These are phyloP conservation scores for Acanthamoeba lugdunensis DNA, from an alignment of 208 protist genomes.

Conservation along the genomic window DNA sequence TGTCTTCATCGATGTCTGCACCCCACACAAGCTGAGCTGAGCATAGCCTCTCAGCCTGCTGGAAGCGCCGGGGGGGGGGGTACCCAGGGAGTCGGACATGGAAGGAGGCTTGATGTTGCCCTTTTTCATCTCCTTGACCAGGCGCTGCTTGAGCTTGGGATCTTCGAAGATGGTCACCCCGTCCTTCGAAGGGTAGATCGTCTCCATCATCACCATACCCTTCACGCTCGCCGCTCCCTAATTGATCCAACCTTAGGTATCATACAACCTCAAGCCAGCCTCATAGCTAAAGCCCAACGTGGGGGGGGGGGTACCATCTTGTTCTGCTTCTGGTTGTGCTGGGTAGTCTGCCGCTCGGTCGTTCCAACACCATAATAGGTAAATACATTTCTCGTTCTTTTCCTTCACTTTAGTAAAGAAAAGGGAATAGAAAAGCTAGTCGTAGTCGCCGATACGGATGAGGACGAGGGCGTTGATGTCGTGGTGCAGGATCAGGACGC, in stretches of 20 bases:
- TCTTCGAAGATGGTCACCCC: slow-evolving; percentile 59
- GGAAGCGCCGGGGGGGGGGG: neutral
- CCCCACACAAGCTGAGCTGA: neutral
- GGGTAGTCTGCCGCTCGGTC: neutral
- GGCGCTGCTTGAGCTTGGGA: slow-evolving; percentile 60
- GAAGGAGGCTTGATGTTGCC: slow-evolving; percentile 46
- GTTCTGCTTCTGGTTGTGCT: neutral
- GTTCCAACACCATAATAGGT: neutral
- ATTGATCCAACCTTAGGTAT: neutral
- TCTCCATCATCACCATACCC: slow-evolving; percentile 71
- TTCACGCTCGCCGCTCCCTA: slow-evolving; percentile 66
- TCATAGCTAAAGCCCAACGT: too few relatives aligned
- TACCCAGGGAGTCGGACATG: slow-evolving; percentile 5
- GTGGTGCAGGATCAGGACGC: slow-evolving; percentile 22
- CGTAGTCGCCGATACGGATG: neutral
- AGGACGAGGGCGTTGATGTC: slow-evolving; percentile 50
- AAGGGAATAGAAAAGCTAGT: neutral
- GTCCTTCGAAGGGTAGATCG: slow-evolving; percentile 49
- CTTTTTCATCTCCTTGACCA: slow-evolving; percentile 67
- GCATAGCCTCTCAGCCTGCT: neutral
- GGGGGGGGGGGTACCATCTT: neutral
- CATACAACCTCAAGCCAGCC: neutral
- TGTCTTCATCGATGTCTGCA: slow-evolving; percentile 57
- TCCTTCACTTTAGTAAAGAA: neutral
- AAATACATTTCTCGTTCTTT: neutral